Evolutionary conservation across 805 yeast species (phyloP).

Genomic region (Helenozyma rhizophorensis): DNA sequence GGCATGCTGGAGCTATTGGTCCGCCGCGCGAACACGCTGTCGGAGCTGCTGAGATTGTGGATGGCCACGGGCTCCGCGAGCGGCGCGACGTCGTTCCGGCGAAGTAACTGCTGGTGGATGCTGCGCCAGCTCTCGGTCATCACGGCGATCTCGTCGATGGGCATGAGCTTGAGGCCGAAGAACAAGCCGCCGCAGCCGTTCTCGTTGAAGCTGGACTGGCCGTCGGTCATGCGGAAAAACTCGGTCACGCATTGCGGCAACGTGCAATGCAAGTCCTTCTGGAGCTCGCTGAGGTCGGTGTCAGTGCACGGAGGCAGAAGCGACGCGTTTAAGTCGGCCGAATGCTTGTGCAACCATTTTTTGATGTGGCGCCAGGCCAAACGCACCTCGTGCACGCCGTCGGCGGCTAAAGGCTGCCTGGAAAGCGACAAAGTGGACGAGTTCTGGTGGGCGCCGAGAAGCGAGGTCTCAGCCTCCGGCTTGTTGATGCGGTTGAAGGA

Average conservation of each 20-base stretch:
- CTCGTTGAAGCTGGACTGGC: conserved; percentile 68
- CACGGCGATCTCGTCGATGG: conserved; percentile 72
- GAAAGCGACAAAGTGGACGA: conserved; percentile 18
- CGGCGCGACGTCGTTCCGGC: too few relatives aligned
- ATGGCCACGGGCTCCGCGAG: too few relatives aligned
- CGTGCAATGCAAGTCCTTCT: conserved; percentile 67
- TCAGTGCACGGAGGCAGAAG: conserved; percentile 75
- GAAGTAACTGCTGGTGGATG: conserved; percentile 40
- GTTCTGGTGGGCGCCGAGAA: conserved; percentile 25
- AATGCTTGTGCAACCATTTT: conserved; percentile 72
- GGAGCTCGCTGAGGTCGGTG: conserved; percentile 77
- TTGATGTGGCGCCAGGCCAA: conserved; percentile 89
- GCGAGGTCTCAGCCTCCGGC: conserved; percentile 33
- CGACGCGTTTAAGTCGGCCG: conserved; percentile 77
- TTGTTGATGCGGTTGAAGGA: conserved; percentile 40
- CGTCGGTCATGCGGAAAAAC: conserved; percentile 79
- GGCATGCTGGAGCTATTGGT: not conserved
- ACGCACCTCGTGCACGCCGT: conserved; percentile 70
- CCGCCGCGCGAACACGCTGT: not conserved
- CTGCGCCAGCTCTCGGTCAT: conserved; percentile 85
- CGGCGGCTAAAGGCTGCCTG: conserved; percentile 36
- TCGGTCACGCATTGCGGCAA: conserved; percentile 83
- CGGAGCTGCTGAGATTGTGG: too few relatives aligned
- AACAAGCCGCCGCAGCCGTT: conserved; percentile 68
- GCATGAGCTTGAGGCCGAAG: conserved; percentile 76